These are phyloP conservation scores for Protomyces lactucae-debilis DNA, from an alignment of 1,139 yeast genomes.

Conservation along the genomic window DNA sequence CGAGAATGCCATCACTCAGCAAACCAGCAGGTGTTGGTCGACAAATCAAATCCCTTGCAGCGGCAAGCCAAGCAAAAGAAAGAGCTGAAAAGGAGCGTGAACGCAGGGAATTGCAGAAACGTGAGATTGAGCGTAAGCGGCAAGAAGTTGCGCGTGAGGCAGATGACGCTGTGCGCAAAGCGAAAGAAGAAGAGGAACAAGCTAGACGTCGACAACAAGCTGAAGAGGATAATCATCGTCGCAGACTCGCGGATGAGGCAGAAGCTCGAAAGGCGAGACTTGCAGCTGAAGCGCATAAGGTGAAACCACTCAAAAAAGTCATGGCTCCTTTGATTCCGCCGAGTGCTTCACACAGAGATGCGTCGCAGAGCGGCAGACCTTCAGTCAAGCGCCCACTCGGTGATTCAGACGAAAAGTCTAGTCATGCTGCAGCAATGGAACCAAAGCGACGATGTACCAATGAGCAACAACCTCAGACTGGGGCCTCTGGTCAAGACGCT, in stretches of 20 bases:
- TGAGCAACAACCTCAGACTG: constrained; percentile 26
- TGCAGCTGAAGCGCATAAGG: too few species aligned
- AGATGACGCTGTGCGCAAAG: constrained; percentile 22
- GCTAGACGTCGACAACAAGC: constrained; percentile 19
- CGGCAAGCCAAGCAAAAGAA: constrained; percentile 29
- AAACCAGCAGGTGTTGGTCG: neutral
- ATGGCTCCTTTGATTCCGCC: too few species aligned
- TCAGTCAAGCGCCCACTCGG: constrained; percentile 14
- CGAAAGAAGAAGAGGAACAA: neutral
- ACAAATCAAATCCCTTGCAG: constrained; percentile 29
- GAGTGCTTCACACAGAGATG: too few species aligned
- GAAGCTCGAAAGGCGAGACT: neutral
- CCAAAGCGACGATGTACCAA: constrained; percentile 32
- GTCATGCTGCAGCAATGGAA: constrained; percentile 5
- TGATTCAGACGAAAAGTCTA: constrained; percentile 1
- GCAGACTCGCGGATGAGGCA: neutral
- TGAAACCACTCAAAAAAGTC: too few species aligned
- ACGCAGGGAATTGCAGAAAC: constrained; percentile 28
- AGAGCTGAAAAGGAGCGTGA: constrained; percentile 28
- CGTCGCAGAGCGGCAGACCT: neutral
- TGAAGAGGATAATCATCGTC: constrained; percentile 31
- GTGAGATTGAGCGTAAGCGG: constrained; percentile 31
- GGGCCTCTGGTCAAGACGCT: constrained; percentile 3
- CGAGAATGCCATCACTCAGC: too few species aligned
- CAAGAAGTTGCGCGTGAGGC: constrained; percentile 21